These are phyloP conservation scores for Neofusicoccum cordaticola DNA, from an alignment of 2,329 filamentous ascomycete species.

Conservation along the genomic window DNA sequence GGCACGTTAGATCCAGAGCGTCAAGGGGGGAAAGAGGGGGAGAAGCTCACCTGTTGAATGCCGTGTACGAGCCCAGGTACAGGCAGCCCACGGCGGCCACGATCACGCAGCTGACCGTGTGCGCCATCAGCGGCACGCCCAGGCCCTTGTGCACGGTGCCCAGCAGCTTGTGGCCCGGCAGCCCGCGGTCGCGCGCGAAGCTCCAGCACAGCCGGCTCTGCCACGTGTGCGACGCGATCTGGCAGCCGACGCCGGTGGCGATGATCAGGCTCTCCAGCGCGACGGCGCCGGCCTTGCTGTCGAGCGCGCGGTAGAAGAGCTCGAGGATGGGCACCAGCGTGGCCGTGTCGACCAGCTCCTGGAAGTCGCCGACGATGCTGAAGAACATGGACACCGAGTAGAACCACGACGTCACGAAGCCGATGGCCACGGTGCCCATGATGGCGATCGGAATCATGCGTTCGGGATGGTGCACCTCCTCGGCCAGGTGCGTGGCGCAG, in stretches of 20 bases:
- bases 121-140: conserved; percentile 44
- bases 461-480: conserved; percentile 49
- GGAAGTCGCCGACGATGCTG: conserved; percentile 47
- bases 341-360: conserved; percentile 36
- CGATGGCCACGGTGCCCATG: conserved; percentile 49
- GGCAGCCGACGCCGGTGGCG: conserved; percentile 47
- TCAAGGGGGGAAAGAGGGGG: neutral
- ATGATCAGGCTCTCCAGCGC: conserved; percentile 47
- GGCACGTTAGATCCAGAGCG: neutral
- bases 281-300: conserved; percentile 45
- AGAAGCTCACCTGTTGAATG: conserved; percentile 38
- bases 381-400: conserved; percentile 52
- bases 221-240: conserved; percentile 50
- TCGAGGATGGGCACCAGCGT: conserved; percentile 49
- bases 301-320: conserved; percentile 46
- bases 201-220: conserved; percentile 52
- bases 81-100: conserved; percentile 48
- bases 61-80: conserved; percentile 42
- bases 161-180: conserved; percentile 45
- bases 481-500: conserved; percentile 50
- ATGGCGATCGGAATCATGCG: conserved; percentile 51
- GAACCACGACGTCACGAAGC: conserved; percentile 49
- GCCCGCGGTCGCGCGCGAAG: conserved; percentile 51
- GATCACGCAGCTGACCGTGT: conserved; percentile 43
- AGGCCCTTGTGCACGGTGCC: conserved; percentile 36